Evolutionary conservation across 192 early-diverging fungal species (phyloP), one percentile per base, ranked within the genome.

Genomic region (Chytriomyces sp.): DNA sequence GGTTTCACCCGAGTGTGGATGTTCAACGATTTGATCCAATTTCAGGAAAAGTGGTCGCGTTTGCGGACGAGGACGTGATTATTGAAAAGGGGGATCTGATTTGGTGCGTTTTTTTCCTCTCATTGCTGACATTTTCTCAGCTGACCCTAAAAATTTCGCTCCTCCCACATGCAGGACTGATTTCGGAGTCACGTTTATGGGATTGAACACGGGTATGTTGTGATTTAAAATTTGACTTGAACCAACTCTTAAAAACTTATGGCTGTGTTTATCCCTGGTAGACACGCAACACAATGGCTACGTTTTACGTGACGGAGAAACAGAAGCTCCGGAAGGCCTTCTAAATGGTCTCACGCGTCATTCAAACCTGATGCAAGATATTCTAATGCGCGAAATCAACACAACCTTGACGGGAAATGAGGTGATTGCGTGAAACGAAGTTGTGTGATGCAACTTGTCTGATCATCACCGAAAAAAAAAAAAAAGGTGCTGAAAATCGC

Each of bases 281-380:
- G 75, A 76, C 75, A 76, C 75, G 24, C 75, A 76, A 45, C 75
- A 76, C 45, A 64, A 50, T n/a, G 75, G 64, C 13, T 76, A 76
- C 66, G 24, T 76, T 6, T 61, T 76, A 23, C 46, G 66, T n/a
- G 65, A 69, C 16, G 47, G 47, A 9, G 75, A 76, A 64, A 35
- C 50, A 8, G 64, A 44, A 16, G 65, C 65, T 7, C 75, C 75
- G 0, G 18, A 43, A 16, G 75, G 67, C 23, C 57, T 76, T 18
- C 63, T 28, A 44, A 48, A 23, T 11, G 75, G 75, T 35, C 57
- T 76, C 4, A 53, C 49, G 16, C 20, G 45, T 35, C 75, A 76
- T 35, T 66, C 75, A 11, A 76, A 76, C 57, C 45, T 50, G 46
- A 76, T 76, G 18, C 75, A 76, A 44, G 75, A 76, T 49, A 76